Percentiles rank a stretch among this genome's conserved stretches.
Evolutionary conservation across 306 rosid genomes (phyloP).

Genomic region (Medicago arabica): DNA sequence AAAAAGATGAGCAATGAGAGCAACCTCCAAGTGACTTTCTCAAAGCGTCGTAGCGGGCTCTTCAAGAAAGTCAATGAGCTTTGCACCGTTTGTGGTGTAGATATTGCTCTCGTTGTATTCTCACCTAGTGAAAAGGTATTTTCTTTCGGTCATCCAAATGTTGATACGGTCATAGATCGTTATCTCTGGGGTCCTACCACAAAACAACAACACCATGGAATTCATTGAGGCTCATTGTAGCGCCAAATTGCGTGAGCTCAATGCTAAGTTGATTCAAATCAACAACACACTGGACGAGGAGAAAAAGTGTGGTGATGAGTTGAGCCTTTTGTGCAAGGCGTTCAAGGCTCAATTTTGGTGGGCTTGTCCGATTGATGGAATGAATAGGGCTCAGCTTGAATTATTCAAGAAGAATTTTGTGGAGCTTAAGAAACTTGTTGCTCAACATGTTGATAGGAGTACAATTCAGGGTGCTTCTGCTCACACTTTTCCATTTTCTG

Average conservation of each 20-base stretch:
- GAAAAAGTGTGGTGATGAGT: neutral
- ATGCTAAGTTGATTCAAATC: neutral
- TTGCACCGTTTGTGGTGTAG: neutral
- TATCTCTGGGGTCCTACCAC: neutral
- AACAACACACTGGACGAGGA: neutral
- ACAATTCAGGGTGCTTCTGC: neutral
- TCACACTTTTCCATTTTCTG: neutral
- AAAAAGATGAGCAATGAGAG: neutral
- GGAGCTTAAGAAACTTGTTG: neutral
- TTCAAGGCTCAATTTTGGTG: neutral
- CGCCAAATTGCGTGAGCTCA: neutral
- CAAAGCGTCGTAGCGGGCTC: neutral
- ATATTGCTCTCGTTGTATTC: neutral
- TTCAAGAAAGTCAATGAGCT: neutral
- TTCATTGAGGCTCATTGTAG: neutral
- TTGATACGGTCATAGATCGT: neutral
- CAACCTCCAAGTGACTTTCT: neutral
- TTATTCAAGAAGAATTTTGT: neutral
- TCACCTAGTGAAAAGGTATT: neutral
- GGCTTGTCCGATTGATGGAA: neutral
- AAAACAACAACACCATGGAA: neutral
- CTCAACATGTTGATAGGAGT: too few species aligned
- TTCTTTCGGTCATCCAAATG: neutral
- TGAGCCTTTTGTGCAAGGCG: neutral
- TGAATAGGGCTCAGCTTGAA: neutral